Conservation (phyloP, 2,329 filamentous ascomycete genomes). For the Epichloe typhina region DNA sequence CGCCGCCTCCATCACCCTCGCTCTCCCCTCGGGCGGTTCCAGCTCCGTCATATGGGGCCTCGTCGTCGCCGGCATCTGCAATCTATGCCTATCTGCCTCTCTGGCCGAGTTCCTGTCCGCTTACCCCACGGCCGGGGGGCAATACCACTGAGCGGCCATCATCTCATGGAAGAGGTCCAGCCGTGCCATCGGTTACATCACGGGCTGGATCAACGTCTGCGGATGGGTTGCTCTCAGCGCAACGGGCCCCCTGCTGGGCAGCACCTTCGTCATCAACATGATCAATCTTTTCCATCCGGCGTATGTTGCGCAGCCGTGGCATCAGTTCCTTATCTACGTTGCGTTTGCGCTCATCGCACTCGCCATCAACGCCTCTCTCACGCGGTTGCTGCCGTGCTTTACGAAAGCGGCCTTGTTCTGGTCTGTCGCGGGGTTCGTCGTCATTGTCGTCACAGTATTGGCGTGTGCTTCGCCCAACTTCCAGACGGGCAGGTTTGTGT, state of each 20-base stretch:
- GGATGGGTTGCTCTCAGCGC: conserved; percentile 59
- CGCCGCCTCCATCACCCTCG: conserved; percentile 31
- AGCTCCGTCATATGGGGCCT: conserved; percentile 63
- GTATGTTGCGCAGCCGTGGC: conserved; percentile 49
- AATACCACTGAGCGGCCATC: conserved; percentile 61
- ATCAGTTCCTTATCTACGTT: conserved; percentile 62
- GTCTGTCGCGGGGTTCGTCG: conserved; percentile 53
- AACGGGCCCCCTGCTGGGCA: conserved; percentile 51
- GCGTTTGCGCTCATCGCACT: conserved; percentile 49
- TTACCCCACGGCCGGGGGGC: conserved; percentile 47
- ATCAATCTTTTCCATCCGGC: conserved; percentile 46
- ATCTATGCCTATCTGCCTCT: conserved; percentile 55
- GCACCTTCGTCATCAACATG: conserved; percentile 51
- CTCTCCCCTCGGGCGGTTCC: conserved; percentile 56
- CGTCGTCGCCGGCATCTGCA: conserved; percentile 49
- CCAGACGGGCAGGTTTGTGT: conserved; percentile 51
- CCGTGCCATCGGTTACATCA: conserved; percentile 53
- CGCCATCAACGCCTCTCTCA: conserved; percentile 50
- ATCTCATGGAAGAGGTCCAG: conserved; percentile 47
- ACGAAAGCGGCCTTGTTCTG: conserved; percentile 59
- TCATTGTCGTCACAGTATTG: conserved; percentile 58
- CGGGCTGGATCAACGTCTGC: conserved; percentile 61
- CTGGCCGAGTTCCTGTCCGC: conserved; percentile 60
- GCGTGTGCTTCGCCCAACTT: conserved; percentile 53
- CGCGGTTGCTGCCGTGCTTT: conserved; percentile 43